Conservation (phyloP, 2,329 filamentous ascomycete species). For the Fusarium vanettenii region DNA sequence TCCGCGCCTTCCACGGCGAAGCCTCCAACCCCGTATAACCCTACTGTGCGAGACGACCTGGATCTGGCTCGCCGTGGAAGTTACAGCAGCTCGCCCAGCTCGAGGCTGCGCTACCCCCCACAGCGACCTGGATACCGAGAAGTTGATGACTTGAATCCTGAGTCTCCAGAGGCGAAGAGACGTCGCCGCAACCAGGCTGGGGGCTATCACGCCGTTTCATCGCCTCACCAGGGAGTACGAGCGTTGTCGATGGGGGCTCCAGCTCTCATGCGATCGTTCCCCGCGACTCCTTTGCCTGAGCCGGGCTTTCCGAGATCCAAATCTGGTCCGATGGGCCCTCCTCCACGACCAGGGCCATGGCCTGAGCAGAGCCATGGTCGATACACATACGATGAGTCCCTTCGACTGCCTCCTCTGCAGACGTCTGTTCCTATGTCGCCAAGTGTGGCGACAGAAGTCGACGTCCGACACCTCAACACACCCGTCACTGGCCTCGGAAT, state of each 20-base stretch:
- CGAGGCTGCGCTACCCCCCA: slow-evolving; percentile 34
- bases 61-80: slow-evolving; percentile 44
- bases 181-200: slow-evolving; percentile 66
- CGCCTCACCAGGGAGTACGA: slow-evolving; percentile 27
- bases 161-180: slow-evolving; percentile 68
- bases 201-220: slow-evolving; percentile 45
- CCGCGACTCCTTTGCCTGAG: slow-evolving; percentile 45
- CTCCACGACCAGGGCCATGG: slow-evolving; percentile 58
- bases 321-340: slow-evolving; percentile 64
- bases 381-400: slow-evolving; percentile 64
- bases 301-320: slow-evolving; percentile 48
- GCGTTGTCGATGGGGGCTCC: slow-evolving; percentile 36
- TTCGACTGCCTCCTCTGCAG: slow-evolving; percentile 65
- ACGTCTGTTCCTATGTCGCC: slow-evolving; percentile 52
- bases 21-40: slow-evolving; percentile 36
- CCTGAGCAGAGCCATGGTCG: slow-evolving; percentile 48
- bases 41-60: slow-evolving; percentile 37
- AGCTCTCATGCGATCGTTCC: slow-evolving; percentile 35
- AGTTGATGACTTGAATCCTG: slow-evolving; percentile 52
- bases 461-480: slow-evolving; percentile 42
- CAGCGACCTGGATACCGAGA: slow-evolving; percentile 42
- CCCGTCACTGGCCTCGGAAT: slow-evolving; percentile 45
- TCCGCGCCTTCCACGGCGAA: slow-evolving; percentile 49
- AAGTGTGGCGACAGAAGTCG: slow-evolving; percentile 38
- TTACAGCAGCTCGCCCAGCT: slow-evolving; percentile 39